Evolutionary conservation across 2,329 filamentous ascomycete species (phyloP), one percentile per base, ranked within the genome.

Genomic region (Aspergillus fumigatus): DNA sequence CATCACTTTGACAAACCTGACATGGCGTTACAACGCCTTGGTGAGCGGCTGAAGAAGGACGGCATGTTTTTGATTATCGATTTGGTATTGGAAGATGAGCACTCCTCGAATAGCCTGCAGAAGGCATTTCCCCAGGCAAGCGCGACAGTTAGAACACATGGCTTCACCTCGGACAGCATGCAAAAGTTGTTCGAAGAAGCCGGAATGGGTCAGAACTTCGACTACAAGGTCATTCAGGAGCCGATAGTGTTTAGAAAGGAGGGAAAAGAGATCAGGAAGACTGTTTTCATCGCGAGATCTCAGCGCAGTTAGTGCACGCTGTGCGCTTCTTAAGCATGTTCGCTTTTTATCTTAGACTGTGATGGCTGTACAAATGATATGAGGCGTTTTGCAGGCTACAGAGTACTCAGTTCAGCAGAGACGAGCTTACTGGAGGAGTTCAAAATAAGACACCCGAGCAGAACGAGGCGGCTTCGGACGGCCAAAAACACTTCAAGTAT

Each of bases 1-100:
- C 86, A 88, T 70, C 87, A 90, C 69, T 87, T 90, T 54, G 82
- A 84, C 58, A 79, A 90, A 64, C 84, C 87, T 3, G 77, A 76
- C 1, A 73, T 86, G 29, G 84, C 85, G 0, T 80, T 87, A 4
- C 74, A 75, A 59, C 77, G 82, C 50, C 74, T 92, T 38, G 83
- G 79, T 3, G 77, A 83, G 66, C 81, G 88, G 9, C 75, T 92
- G 57, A 82, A 80, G 60, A 80, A 82, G 2, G 87, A 87, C 3
- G 89, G 89, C 10, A 82, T 86, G 1, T 75, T 90, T 48, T 74
- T 90, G 50, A 82, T 92, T 54, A 75, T 88, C 48, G 88, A 92
- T 67, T 86, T 91, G 58, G 66, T 88, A 19, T 77, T 84, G 8
- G 83, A 87, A 62, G 77, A 63, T 38, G 54, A 62, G 23, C 57